phyloP scores from a whole-genome alignment of 345 rosid genomes.

The Syzygium aqueum region DNA sequence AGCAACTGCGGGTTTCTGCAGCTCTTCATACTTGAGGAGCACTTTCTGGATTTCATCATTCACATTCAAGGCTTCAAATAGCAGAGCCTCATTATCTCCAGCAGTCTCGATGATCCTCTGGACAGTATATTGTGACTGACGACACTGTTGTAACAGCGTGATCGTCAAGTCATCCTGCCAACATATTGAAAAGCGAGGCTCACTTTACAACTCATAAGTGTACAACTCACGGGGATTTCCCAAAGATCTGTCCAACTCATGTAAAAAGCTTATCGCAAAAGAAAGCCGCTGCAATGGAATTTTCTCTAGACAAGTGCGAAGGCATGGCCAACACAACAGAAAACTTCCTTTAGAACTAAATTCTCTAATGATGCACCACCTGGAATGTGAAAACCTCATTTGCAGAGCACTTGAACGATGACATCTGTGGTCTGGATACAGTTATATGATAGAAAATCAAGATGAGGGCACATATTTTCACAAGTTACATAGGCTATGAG shows the following conservation, averaged over 20 bases:
- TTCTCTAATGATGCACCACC: background rate
- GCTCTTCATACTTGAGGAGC: constrained; percentile 59
- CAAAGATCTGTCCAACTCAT: background rate
- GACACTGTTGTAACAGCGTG: constrained; percentile 74
- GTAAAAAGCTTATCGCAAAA: background rate
- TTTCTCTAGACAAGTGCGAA: background rate
- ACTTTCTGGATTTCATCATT: constrained; percentile 85
- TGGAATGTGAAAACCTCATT: background rate
- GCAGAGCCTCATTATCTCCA: constrained; percentile 76
- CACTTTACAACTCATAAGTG: background rate
- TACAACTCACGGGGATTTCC: background rate
- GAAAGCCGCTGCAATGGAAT: background rate
- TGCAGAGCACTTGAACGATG: background rate
- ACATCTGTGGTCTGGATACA: background rate
- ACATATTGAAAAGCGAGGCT: background rate
- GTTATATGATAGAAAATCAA: background rate
- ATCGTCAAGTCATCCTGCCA: constrained; percentile 75
- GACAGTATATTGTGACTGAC: constrained; percentile 44
- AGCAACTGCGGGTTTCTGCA: constrained; percentile 42
- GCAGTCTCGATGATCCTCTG: constrained; percentile 74
- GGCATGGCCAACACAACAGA: background rate
- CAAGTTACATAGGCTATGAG: background rate
- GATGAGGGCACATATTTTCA: background rate
- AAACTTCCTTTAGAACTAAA: background rate
- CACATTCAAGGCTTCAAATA: constrained; percentile 88